Percentiles rank a stretch among this genome's conserved stretches.
Evolutionary conservation across 179 eudicot species (phyloP).

Genomic region (Sideroxylon spinosum): DNA sequence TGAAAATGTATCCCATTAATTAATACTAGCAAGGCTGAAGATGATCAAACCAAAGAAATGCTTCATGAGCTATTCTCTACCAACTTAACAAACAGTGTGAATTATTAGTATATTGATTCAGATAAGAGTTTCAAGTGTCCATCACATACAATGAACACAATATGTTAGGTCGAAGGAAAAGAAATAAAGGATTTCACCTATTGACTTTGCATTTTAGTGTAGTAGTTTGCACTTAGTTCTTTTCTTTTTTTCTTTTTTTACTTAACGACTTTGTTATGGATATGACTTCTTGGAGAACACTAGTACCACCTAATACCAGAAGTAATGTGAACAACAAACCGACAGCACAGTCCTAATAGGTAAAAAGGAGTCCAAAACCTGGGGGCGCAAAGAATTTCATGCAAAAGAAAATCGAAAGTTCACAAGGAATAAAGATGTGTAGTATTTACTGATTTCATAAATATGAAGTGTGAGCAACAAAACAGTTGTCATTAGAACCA

Average conservation of each 20-base stretch:
- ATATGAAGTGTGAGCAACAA: no score
- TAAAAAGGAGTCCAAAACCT: background rate
- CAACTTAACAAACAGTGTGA: background rate
- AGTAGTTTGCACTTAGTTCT: background rate
- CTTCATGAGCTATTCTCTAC: background rate
- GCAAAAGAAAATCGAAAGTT: background rate
- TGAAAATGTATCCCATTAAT: background rate
- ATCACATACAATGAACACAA: background rate
- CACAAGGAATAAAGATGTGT: no score
- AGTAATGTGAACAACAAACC: slow-evolving; percentile 83
- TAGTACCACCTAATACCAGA: slow-evolving; percentile 83
- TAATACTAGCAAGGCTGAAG: background rate
- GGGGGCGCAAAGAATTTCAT: slow-evolving; percentile 1
- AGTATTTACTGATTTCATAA: background rate
- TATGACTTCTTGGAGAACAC: slow-evolving; percentile 67
- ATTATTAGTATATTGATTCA: background rate
- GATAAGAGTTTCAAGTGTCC: background rate
- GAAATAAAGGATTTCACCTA: no score
- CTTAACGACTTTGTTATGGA: slow-evolving; percentile 89
- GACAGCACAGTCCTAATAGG: slow-evolving; percentile 76
- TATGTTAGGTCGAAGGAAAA: background rate
- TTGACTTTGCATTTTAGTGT: background rate
- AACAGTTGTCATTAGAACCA: no score
- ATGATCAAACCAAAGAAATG: background rate
- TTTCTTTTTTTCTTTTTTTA: no score